Conservation (phyloP, 164 flowering plant genomes). For the Stephania japonica region DNA sequence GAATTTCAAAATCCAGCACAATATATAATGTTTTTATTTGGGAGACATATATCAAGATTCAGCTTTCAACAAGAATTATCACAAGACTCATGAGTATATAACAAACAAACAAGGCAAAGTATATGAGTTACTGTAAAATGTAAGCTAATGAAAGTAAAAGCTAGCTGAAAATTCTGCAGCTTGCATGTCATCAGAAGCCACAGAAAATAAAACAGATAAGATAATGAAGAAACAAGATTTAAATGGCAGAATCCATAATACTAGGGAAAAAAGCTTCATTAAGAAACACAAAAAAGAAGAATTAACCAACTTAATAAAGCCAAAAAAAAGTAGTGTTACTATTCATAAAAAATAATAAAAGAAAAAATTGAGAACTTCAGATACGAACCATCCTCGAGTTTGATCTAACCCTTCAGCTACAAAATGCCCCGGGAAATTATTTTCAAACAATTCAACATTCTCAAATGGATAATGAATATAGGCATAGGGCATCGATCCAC, state of each 20-base stretch:
- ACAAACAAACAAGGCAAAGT: neutral
- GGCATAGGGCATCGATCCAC: constrained; percentile 99
- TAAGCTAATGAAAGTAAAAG: neutral
- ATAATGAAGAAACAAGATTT: neutral
- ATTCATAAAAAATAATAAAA: neutral
- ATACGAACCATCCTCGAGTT: constrained; percentile 94
- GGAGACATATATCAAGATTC: neutral
- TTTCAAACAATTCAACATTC: constrained; percentile 83
- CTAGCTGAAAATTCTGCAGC: neutral
- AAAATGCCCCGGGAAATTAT: constrained; percentile 94
- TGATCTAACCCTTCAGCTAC: constrained; percentile 99
- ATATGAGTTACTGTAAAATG: neutral
- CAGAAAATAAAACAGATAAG: neutral
- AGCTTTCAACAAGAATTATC: neutral
- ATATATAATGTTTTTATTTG: neutral
- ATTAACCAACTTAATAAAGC: neutral
- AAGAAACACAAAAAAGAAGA: neutral
- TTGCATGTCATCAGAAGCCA: neutral
- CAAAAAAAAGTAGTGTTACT: neutral
- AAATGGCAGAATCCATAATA: neutral
- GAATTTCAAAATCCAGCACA: neutral
- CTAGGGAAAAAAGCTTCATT: neutral
- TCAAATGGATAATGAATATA: constrained; percentile 97
- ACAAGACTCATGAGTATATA: neutral
- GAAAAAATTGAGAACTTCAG: neutral